A percentile compares a stretch with the other conserved stretches of the same genome.
Evolutionary conservation across 768 basidiomycete species (phyloP).

Genomic region (Chalciporus sphaerocephalus): DNA sequence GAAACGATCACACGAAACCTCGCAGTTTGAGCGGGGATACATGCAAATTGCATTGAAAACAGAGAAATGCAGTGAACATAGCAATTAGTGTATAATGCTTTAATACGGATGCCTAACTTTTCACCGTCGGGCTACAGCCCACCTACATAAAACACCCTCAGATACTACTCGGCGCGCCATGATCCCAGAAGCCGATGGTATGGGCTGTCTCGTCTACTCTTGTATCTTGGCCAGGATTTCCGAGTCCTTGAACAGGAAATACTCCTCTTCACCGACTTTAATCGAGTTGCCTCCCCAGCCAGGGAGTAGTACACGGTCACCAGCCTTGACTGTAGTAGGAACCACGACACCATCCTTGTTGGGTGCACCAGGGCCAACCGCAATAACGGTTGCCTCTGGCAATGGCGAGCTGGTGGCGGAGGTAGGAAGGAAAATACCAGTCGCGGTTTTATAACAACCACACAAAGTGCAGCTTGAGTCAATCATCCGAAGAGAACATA

Average conservation of each 20-base stretch:
- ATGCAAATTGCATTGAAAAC: conserved; percentile 14
- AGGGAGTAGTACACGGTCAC: conserved; percentile 90
- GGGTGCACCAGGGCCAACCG: conserved; percentile 91
- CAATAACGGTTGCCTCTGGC: conserved; percentile 96
- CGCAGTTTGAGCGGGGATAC: conserved; percentile 28
- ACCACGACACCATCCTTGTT: conserved; percentile 78
- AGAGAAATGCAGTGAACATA: conserved; percentile 21
- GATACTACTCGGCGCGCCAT: background rate
- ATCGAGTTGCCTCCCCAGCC: conserved; percentile 96
- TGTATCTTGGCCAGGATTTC: conserved; percentile 96
- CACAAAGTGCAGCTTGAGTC: background rate
- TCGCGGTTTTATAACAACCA: conserved; percentile 82
- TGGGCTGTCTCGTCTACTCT: conserved; percentile 51
- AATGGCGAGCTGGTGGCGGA: conserved; percentile 80
- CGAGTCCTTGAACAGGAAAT: conserved; percentile 87
- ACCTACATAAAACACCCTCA: conserved; percentile 1
- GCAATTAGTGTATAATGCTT: conserved; percentile 17
- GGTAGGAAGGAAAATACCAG: conserved; percentile 93
- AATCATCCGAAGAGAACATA: background rate
- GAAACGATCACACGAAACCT: background rate
- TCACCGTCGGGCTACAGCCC: background rate
- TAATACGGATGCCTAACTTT: conserved; percentile 11
- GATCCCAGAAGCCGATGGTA: background rate
- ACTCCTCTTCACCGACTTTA: conserved; percentile 99
- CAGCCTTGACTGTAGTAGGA: conserved; percentile 75